A percentile compares a stretch with the other conserved stretches of the same genome.
Conservation (phyloP, 2,329 filamentous ascomycete genomes). For the Thelonectria rubi region DNA sequence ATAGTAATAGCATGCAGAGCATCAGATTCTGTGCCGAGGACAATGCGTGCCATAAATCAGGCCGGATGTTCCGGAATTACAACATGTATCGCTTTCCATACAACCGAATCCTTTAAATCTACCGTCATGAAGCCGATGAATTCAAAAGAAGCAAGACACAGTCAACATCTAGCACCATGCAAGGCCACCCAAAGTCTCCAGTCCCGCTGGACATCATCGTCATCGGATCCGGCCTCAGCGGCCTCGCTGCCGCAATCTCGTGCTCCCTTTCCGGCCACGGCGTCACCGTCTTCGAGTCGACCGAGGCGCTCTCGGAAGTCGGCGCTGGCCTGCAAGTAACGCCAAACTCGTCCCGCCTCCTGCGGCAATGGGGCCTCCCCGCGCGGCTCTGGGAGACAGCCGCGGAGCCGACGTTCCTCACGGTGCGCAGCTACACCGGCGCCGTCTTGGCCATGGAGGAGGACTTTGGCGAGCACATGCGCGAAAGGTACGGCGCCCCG, state of each 20-base stretch:
- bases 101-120: no score
- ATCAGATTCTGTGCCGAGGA: no score
- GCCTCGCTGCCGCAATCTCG: slow-evolving; percentile 52
- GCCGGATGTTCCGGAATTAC: no score
- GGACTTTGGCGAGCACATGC: slow-evolving; percentile 62
- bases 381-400: slow-evolving; percentile 51
- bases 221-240: slow-evolving; percentile 54
- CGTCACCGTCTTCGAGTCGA: slow-evolving; percentile 54
- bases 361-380: slow-evolving; percentile 61
- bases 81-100: no score
- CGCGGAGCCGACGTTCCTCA: slow-evolving; percentile 56
- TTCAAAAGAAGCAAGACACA: no score
- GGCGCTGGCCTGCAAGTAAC: slow-evolving; percentile 64
- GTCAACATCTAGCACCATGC: slow-evolving; percentile 3
- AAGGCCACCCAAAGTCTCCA: slow-evolving; percentile 12
- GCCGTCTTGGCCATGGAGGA: slow-evolving; percentile 59
- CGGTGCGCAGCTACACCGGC: slow-evolving; percentile 63
- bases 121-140: no score
- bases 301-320: slow-evolving; percentile 53
- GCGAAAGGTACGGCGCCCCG: slow-evolving; percentile 63
- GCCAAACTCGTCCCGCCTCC: slow-evolving; percentile 58
- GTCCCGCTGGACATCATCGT: slow-evolving; percentile 49
- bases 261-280: slow-evolving; percentile 49
- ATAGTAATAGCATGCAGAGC: no score
- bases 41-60: no score